phyloP scores from a whole-genome alignment of 805 yeast species.

The Kuraishia piskuri region DNA sequence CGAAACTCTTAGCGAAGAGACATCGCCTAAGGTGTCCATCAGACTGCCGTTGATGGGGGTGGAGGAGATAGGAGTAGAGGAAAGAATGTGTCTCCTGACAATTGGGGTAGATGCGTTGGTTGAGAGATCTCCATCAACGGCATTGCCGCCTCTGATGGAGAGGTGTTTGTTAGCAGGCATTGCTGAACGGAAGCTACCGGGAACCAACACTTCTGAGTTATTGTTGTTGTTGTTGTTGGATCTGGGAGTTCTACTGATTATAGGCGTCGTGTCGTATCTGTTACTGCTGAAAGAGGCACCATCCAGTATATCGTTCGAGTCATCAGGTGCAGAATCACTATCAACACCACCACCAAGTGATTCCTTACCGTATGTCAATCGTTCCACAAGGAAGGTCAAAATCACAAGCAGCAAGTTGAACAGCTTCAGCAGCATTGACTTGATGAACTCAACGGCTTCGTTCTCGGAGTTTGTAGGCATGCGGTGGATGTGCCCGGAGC shows the following conservation, averaged over 20 bases:
- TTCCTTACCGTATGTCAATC: background rate
- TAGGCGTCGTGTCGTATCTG: background rate
- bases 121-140: background rate
- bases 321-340: too few species aligned
- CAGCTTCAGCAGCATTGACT: background rate
- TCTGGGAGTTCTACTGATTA: background rate
- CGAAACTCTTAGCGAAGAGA: background rate
- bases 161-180: background rate
- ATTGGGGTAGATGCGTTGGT: background rate
- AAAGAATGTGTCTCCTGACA: background rate
- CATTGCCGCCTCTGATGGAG: background rate
- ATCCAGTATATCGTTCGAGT: background rate
- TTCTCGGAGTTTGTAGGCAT: background rate
- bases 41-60: background rate
- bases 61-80: background rate
- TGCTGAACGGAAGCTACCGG: background rate
- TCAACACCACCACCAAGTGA: background rate
- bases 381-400: background rate
- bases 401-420: background rate
- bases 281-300: background rate
- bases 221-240: background rate
- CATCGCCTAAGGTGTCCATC: background rate
- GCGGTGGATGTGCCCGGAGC: background rate
- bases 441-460: background rate
- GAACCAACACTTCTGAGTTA: background rate